Conservation (phyloP, 106 monocot genomes). For the Phalaenopsis equestris region DNA sequence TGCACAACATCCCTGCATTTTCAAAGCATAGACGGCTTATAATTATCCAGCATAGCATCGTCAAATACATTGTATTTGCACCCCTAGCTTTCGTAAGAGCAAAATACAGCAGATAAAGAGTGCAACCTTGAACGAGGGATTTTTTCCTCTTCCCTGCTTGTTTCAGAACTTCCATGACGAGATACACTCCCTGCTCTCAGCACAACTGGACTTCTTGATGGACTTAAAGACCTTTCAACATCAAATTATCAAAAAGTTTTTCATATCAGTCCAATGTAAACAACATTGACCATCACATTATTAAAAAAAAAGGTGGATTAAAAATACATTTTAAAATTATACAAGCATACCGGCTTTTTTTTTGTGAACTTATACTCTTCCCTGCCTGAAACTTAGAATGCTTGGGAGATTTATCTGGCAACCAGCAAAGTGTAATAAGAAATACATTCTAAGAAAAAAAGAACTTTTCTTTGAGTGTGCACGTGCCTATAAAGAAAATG, state of each 20-base stretch:
- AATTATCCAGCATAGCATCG: background rate
- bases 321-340: background rate
- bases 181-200: constrained; percentile 2
- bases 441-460: background rate
- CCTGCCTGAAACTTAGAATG: background rate
- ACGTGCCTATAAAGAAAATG: too few species aligned
- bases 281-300: background rate
- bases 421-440: background rate
- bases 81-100: background rate
- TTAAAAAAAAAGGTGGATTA: background rate
- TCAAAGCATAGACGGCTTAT: background rate
- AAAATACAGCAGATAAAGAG: background rate
- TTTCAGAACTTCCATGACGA: constrained; percentile 25
- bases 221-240: constrained; percentile 13
- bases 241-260: background rate
- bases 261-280: background rate
- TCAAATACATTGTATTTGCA: background rate
- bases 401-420: constrained; percentile 1
- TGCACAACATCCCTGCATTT: constrained; percentile 5
- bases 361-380: background rate
- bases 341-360: background rate
- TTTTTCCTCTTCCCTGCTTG: constrained; percentile 16
- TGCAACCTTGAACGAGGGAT: constrained; percentile 19
- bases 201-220: constrained; percentile 19
- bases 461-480: too few species aligned